phyloP scores from a whole-genome alignment of 495 filamentous ascomycete species.

The Melanomma pulvis-pyrius region DNA sequence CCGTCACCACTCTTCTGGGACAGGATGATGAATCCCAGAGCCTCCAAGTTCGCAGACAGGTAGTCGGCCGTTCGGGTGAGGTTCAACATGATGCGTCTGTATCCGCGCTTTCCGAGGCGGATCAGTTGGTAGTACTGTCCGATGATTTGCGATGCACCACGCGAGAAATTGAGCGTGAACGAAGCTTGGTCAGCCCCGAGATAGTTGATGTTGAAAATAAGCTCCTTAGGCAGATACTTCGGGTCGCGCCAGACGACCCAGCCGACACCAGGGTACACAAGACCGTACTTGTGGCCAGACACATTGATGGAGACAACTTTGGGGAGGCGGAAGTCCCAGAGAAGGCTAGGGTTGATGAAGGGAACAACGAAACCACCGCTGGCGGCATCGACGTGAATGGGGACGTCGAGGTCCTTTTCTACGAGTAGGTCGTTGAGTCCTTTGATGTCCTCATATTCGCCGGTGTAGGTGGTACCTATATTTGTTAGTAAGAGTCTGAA shows the following conservation, averaged over 20 bases:
- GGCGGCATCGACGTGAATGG: constrained; percentile 91
- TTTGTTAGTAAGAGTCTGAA: background rate
- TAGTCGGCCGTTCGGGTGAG: constrained; percentile 82
- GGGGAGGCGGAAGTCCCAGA: constrained; percentile 86
- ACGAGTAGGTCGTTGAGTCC: constrained; percentile 81
- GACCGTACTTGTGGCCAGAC: constrained; percentile 85
- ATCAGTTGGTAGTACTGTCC: constrained; percentile 97
- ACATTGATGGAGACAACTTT: constrained; percentile 91
- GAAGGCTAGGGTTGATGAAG: constrained; percentile 76
- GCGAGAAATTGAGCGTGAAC: constrained; percentile 96
- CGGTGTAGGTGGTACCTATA: constrained; percentile 70
- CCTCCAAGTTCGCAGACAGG: constrained; percentile 66
- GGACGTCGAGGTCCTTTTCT: constrained; percentile 69
- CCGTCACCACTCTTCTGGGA: constrained; percentile 73
- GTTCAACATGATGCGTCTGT: constrained; percentile 84
- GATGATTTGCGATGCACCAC: constrained; percentile 88
- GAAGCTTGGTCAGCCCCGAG: constrained; percentile 92
- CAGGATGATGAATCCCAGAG: constrained; percentile 82
- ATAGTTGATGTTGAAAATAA: constrained; percentile 98
- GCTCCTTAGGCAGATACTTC: constrained; percentile 81
- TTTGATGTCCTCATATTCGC: constrained; percentile 92
- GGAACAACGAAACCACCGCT: constrained; percentile 88
- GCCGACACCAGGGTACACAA: constrained; percentile 86
- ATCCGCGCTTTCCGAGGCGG: constrained; percentile 85
- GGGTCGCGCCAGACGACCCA: constrained; percentile 89